Evolutionary conservation across 1,139 yeast genomes (phyloP).

Genomic region (Eremothecium sinecaudum): DNA sequence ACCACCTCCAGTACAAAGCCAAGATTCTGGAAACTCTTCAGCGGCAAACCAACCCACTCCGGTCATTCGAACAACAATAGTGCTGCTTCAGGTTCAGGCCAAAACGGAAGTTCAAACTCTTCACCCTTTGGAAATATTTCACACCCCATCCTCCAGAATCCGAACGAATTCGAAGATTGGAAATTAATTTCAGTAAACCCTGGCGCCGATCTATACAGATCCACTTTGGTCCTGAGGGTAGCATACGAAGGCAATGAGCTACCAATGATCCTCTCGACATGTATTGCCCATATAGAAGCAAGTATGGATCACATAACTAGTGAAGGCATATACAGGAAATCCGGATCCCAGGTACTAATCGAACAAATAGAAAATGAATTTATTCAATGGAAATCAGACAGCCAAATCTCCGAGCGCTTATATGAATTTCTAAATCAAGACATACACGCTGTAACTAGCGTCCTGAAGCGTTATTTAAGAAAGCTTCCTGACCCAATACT

Average conservation of each 20-base stretch:
- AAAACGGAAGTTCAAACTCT: not conserved
- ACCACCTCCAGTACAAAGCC: constrained; percentile 29
- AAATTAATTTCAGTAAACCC: constrained; percentile 17
- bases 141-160: constrained; percentile 30
- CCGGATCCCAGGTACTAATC: constrained; percentile 63
- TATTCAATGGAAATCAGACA: constrained; percentile 24
- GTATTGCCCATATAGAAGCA: constrained; percentile 69
- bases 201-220: constrained; percentile 19
- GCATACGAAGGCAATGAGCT: constrained; percentile 49
- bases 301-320: constrained; percentile 48
- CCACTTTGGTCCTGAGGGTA: constrained; percentile 48
- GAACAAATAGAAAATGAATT: constrained; percentile 31
- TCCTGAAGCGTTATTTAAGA: constrained; percentile 77
- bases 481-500: constrained; percentile 79
- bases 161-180: constrained; percentile 30
- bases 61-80: constrained; percentile 9
- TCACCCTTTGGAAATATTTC: constrained; percentile 24
- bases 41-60: constrained; percentile 11
- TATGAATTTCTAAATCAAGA: constrained; percentile 42
- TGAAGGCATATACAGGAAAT: constrained; percentile 87
- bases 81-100: constrained; percentile 10
- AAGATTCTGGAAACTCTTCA: constrained; percentile 30
- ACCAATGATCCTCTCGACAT: constrained; percentile 64
- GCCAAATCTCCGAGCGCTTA: constrained; percentile 17
- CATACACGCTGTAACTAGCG: constrained; percentile 78